Evolutionary conservation across 2,329 filamentous ascomycete species (phyloP).

Genomic region (Xylariales sp.): DNA sequence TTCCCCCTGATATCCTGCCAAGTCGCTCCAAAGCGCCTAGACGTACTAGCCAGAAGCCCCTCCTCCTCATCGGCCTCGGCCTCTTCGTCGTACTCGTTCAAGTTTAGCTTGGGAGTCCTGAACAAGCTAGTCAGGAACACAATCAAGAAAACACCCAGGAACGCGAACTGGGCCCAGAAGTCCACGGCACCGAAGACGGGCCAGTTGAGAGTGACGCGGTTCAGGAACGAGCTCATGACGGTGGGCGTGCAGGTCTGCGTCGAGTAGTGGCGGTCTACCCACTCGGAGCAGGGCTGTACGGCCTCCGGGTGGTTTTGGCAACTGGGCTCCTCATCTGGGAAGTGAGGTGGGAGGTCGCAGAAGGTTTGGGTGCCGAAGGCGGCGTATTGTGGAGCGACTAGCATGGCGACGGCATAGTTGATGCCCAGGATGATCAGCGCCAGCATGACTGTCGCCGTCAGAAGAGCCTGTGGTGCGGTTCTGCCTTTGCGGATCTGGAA

Average conservation of each 20-base stretch:
- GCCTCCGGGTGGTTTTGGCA: conserved; percentile 68
- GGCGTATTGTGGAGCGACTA: conserved; percentile 93
- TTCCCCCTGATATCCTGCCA: conserved; percentile 82
- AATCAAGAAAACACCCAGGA: conserved; percentile 77
- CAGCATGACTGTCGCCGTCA: conserved; percentile 86
- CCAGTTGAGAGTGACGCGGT: conserved; percentile 88
- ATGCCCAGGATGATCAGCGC: conserved; percentile 85
- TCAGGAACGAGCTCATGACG: conserved; percentile 87
- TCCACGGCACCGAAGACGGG: conserved; percentile 89
- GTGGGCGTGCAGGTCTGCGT: conserved; percentile 83
- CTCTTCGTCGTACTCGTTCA: conserved; percentile 79
- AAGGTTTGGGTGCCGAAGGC: conserved; percentile 93
- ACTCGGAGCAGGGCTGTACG: conserved; percentile 78
- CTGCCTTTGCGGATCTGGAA: conserved; percentile 88
- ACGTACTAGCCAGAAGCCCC: conserved; percentile 78
- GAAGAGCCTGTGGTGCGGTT: conserved; percentile 84
- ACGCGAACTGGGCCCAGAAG: conserved; percentile 95
- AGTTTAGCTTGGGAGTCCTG: conserved; percentile 71
- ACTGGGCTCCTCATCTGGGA: conserved; percentile 64
- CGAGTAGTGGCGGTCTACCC: conserved; percentile 64
- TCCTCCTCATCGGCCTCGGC: conserved; percentile 92
- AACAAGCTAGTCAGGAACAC: conserved; percentile 77
- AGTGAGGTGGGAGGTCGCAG: conserved; percentile 66
- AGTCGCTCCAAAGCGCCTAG: conserved; percentile 74
- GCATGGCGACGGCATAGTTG: conserved; percentile 88